A percentile compares a stretch with the other conserved stretches of the same genome.
Conservation (phyloP, 495 filamentous ascomycete genomes). For the Aspergillus campestris region DNA sequence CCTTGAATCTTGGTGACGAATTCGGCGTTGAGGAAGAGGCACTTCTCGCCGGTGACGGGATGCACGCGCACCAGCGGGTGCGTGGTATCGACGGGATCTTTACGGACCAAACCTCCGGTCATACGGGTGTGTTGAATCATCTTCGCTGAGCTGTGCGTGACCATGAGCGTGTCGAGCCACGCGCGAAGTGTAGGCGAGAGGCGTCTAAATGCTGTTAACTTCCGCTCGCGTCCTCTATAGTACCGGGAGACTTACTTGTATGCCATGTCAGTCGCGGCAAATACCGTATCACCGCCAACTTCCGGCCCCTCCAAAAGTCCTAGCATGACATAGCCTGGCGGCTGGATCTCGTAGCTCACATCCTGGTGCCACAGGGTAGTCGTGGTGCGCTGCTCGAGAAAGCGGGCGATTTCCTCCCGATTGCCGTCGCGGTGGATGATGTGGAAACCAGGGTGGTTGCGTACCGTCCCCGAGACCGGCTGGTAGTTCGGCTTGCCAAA, state of each 20-base stretch:
- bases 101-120: conserved; percentile 55
- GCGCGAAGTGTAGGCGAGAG: conserved; percentile 60
- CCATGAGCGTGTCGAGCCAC: conserved; percentile 66
- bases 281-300: conserved; percentile 69
- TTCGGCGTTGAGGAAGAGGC: conserved; percentile 71
- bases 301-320: conserved; percentile 48
- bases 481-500: conserved; percentile 56
- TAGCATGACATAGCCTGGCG: conserved; percentile 50
- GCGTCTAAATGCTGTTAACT: conserved; percentile 18
- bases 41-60: conserved; percentile 72
- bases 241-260: conserved; percentile 44
- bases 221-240: background rate
- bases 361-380: conserved; percentile 54
- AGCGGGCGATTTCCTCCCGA: conserved; percentile 44
- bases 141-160: conserved; percentile 63
- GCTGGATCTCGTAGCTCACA: conserved; percentile 52
- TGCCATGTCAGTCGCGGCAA: conserved; percentile 65
- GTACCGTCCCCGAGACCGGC: conserved; percentile 45
- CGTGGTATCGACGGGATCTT: conserved; percentile 57
- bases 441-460: conserved; percentile 49
- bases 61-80: conserved; percentile 71
- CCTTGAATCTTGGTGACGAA: conserved; percentile 73
- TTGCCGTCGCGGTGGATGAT: conserved; percentile 55
- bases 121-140: conserved; percentile 61
- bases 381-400: conserved; percentile 46